Conservation (phyloP, 1,284 basidiomycete genomes). For the Mycena sp. region DNA sequence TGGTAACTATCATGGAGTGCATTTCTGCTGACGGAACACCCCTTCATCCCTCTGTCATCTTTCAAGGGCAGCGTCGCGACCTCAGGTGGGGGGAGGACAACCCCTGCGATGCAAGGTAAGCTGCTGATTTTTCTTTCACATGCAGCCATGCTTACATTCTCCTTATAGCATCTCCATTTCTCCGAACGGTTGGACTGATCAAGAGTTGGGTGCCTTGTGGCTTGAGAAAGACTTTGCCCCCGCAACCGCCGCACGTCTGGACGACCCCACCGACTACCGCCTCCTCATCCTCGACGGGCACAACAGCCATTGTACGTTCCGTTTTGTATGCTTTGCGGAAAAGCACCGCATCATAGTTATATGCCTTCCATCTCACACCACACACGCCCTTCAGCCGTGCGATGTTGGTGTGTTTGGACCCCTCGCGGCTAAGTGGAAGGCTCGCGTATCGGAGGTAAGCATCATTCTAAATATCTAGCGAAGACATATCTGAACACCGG, state of each 20-base stretch:
- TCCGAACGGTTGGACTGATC: slow-evolving; percentile 46
- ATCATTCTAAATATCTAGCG: too few species aligned
- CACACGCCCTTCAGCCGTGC: too few species aligned
- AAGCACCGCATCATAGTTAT: too few species aligned
- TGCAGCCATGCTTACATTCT: slow-evolving; percentile 1
- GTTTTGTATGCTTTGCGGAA: too few species aligned
- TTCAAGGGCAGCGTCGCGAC: slow-evolving; percentile 32
- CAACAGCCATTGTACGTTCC: too few species aligned
- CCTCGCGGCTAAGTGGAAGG: too few species aligned
- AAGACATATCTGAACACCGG: background rate
- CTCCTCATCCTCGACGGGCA: slow-evolving; percentile 40
- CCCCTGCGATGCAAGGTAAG: too few species aligned
- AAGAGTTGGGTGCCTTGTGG: slow-evolving; percentile 38
- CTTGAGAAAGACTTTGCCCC: slow-evolving; percentile 44
- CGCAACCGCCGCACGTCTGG: slow-evolving; percentile 32
- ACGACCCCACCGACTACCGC: slow-evolving; percentile 35
- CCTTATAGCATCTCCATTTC: slow-evolving; percentile 37
- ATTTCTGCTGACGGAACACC: slow-evolving; percentile 40
- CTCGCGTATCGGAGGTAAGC: too few species aligned
- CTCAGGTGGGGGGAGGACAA: too few species aligned
- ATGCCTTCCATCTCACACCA: too few species aligned
- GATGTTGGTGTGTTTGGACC: too few species aligned
- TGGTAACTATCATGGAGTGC: slow-evolving; percentile 42
- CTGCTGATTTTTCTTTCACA: slow-evolving; percentile 10
- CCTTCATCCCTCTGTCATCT: too few species aligned